Base-by-base conservation (phyloP, 768 basidiomycete genomes). In the Hericium coralloides region DNA sequence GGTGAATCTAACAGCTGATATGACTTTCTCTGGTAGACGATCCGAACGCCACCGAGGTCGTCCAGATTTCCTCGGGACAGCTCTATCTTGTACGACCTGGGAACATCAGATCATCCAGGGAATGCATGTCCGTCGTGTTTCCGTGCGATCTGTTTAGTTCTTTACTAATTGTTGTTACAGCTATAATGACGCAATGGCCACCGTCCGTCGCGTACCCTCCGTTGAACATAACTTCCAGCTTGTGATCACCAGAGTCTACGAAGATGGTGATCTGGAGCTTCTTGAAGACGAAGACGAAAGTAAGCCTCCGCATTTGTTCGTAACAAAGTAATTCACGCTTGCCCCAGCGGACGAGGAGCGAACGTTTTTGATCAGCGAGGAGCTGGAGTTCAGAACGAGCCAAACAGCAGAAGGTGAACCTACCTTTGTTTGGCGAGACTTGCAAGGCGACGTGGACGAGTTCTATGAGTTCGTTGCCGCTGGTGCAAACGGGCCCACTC, bases 221-320 rank as follows among this genome's bases (percentile, higher is more conserved):
- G 66, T 88, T 47, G 89, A 81, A 62, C 90, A 84, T 77, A 85
- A 83, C 71, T 91, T 87, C 68, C 90, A 98, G 69, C 80, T 99
- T 10, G 95, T 97, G 10, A 85, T 98, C 55, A 97, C 94, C n/a
- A 79, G 95, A 59, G 94, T 97, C 1, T 98, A 91, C 66, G 93
- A 98, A 63, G 95, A 98, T 60, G 97, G 93, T 2, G 95, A 98
- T 67, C 93, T 95, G 70, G 89, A 95, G 65, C 70, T 98, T 43
- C 73, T 98, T 17, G 94, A 97, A 65, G 95, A 98, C 63, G 92
- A 95, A 69, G 93, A 93, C 57, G 87, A 90, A 74, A 88, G 88
- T 87, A 61, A 63, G 83, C 31, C 7, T 73, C 22, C 41, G 38
- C 39, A 12, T 17, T 26, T 23, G 26, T 49, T 37, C 22, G 43